Evolutionary conservation across 768 basidiomycete species (phyloP), one percentile per base, ranked within the genome.

Genomic region (Lactarius tabidus): DNA sequence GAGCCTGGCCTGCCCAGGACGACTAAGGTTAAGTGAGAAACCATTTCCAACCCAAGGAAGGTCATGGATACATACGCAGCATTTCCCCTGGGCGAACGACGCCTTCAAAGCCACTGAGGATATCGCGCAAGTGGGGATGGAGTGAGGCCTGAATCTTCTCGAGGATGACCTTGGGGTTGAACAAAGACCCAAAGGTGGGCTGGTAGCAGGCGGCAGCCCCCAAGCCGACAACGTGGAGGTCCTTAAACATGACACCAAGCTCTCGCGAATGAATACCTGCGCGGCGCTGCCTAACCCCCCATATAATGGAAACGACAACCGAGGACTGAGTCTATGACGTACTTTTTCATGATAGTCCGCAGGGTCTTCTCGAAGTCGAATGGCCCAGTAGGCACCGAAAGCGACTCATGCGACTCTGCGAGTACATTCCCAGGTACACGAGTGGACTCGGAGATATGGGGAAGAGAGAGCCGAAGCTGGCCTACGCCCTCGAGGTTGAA

Each of bases 1-100:
- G 90, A 82, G 1, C 89, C 90, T 5, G 93, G 93, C 61, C 90
- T 87, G 23, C 93, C 93, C 12, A 65, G 60, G 9, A 65, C 60
- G 3, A 65, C 48, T 51, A 14, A 51, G 26, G 26, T 26, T 15
- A 23, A 15, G n/a, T 15, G 52, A 33, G 39, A 48, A 12, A 45
- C 28, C 31, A 63, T 48, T 10, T 15, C 15, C 26, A 14, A 26
- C 5, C 3, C 14, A 26, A 23, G 23, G 45, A 26, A 26, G 14
- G 14, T 6, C n/a, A 57, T 35, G 6, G 28, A 51, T 15, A 84
- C 89, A 69, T 70, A 86, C 91, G 79, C 6, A 86, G 79, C 86
- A 88, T 88, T 68, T 88, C 85, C 31, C 87, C 86, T 0, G 86
- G 85, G 17, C 79, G 77, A 35, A 87, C 76, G 15, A 82, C 77